phyloP scores from a whole-genome alignment of 2,329 filamentous ascomycete species.

The Byssoonygena ceratinophila region DNA sequence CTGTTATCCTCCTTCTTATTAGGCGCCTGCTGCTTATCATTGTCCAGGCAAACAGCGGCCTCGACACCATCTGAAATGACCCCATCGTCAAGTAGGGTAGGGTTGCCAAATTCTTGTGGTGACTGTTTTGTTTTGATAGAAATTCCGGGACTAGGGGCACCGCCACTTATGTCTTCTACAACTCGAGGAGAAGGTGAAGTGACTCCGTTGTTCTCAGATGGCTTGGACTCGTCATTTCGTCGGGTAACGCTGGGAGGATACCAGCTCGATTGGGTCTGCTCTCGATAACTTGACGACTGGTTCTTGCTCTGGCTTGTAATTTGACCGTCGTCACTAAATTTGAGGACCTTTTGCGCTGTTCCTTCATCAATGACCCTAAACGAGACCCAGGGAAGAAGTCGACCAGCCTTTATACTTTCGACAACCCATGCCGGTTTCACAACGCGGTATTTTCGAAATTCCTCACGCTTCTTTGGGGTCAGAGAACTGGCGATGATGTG shows the following conservation, averaged over 20 bases:
- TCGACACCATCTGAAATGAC: neutral
- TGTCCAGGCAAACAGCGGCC: neutral
- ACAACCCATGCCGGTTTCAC: slow-evolving; percentile 92
- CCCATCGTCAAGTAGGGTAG: neutral
- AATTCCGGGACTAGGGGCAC: neutral
- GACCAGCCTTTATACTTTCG: slow-evolving; percentile 74
- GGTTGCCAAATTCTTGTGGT: neutral
- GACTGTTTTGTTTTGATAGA: neutral
- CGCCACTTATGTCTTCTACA: neutral
- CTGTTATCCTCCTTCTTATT: neutral
- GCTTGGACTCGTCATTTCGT: neutral
- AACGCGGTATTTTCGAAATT: slow-evolving; percentile 78
- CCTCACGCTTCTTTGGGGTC: slow-evolving; percentile 83
- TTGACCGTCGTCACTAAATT: slow-evolving; percentile 48
- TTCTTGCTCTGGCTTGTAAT: slow-evolving; percentile 57
- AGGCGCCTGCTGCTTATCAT: neutral
- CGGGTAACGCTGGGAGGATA: slow-evolving; percentile 60
- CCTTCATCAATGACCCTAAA: slow-evolving; percentile 82
- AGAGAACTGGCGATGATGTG: slow-evolving; percentile 88
- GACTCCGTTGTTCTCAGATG: neutral
- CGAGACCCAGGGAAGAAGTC: slow-evolving; percentile 70
- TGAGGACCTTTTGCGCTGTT: slow-evolving; percentile 65
- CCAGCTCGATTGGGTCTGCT: slow-evolving; percentile 73
- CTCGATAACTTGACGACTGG: slow-evolving; percentile 56
- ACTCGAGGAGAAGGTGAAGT: neutral